Evolutionary conservation across 2,329 filamentous ascomycete genomes (phyloP), one percentile per base, ranked within the genome.

Genomic region (Microsporum canis): DNA sequence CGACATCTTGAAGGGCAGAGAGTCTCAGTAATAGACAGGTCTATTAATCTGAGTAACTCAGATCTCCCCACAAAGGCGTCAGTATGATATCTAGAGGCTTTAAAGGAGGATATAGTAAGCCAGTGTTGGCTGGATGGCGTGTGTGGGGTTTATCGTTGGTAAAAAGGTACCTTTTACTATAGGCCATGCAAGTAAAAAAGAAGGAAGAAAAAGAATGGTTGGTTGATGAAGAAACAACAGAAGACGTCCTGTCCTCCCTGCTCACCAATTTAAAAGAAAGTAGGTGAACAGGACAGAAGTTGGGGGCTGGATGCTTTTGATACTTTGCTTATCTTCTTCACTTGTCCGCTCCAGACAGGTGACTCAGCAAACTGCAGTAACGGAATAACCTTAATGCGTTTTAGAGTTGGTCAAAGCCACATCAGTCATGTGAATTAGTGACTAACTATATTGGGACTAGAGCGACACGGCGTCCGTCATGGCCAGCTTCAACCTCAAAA

Each of bases 1-100:
- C 74, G 85, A 63, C 62, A 63, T 57, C 29, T 57, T 57, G 55
- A 38, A 10, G 33, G 23, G 12, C 27, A 56, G n/a, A 27, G 10
- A 41, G 39, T 38, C 10, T 10, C n/a, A 23, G 17, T 12, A n/a
- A 33, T 31, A 39, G n/a, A 57, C 31, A 57, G 33, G 12, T 38
- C 33, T 38, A 10, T 39, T 10, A 23, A 23, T n/a, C 38, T 27
- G 29, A 31, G 29, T 12, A 5, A 17, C 34, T 6, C 27, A 27
- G 39, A 7, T 5, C 39, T n/a, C 39, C 7, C 14, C 51, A 29
- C n/a, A 56, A 10, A 3, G 43, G n/a, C 17, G 43, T 47, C 6
- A 29, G 23, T 29, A 47, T 23, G 6, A 47, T 47, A 47, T 27
- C 17, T 23, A 8, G 14, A n/a, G 14, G 39, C 3, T 12, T 43